These are phyloP conservation scores for Tylopilus intermedius DNA, from an alignment of 768 basidiomycete genomes.

Conservation along the genomic window DNA sequence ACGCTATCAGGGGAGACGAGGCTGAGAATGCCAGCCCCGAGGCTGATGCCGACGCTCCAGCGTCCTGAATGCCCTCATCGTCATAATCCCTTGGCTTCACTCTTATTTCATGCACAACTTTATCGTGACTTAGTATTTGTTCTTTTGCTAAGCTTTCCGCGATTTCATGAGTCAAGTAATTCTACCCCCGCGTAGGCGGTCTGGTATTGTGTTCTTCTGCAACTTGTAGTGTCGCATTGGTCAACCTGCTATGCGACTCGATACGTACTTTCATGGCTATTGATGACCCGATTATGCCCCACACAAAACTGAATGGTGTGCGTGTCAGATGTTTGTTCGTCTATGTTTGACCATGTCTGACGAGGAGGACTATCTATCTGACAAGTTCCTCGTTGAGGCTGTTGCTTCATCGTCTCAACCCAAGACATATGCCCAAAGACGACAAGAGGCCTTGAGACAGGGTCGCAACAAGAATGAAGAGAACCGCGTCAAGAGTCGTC, in stretches of 20 bases:
- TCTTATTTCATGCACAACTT: constrained; percentile 27
- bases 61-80: constrained; percentile 20
- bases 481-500: constrained; percentile 56
- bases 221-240: constrained; percentile 29
- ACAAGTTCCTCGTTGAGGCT: constrained; percentile 67
- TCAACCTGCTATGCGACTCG: constrained; percentile 23
- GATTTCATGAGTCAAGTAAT: constrained; percentile 32
- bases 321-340: constrained; percentile 21
- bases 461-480: constrained; percentile 62
- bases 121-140: constrained; percentile 31
- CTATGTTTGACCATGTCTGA: constrained; percentile 49
- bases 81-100: constrained; percentile 21
- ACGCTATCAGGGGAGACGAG: constrained; percentile 62
- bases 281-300: constrained; percentile 26
- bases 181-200: constrained; percentile 31
- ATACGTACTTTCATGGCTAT: constrained; percentile 27
- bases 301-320: background rate
- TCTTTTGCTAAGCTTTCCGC: constrained; percentile 35
- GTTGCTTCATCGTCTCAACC: constrained; percentile 33
- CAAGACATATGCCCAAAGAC: constrained; percentile 66
- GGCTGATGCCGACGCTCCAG: constrained; percentile 23
- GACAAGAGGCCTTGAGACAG: constrained; percentile 58
- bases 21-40: constrained; percentile 35
- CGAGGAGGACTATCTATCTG: constrained; percentile 83
- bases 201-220: constrained; percentile 42